Evolutionary conservation across 176 grass and related monocot species (phyloP).

Genomic region (Paspalum notatum): DNA sequence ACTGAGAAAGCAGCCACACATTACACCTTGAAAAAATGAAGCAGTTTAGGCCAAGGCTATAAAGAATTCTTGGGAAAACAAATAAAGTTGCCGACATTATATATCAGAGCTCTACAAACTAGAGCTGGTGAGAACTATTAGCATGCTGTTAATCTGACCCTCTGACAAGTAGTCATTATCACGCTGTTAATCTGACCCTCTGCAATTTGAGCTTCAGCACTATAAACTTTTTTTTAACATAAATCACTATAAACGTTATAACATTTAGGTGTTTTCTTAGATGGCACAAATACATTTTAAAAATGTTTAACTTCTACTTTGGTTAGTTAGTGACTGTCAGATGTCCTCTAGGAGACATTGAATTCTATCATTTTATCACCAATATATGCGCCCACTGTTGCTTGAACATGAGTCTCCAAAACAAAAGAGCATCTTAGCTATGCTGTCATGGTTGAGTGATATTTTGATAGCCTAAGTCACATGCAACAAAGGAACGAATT

Average conservation of each 20-base stretch:
- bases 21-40: neutral
- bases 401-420: neutral
- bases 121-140: conserved; percentile 15
- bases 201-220: conserved; percentile 8
- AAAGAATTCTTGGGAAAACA: neutral
- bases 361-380: conserved; percentile 3
- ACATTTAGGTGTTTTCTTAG: neutral
- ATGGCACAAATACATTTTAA: neutral
- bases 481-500: neutral
- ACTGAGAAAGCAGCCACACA: conserved; percentile 6
- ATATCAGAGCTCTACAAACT: neutral
- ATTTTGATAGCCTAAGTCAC: neutral
- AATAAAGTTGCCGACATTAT: neutral
- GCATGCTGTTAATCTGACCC: neutral
- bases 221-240: too few relatives aligned
- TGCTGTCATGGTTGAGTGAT: neutral
- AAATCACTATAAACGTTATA: neutral
- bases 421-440: neutral
- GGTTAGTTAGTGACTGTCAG: neutral
- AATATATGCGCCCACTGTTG: neutral
- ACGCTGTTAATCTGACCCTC: neutral
- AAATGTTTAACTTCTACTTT: neutral
- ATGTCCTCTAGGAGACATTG: neutral
- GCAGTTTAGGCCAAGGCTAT: neutral
- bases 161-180: neutral